phyloP scores from a whole-genome alignment of 495 filamentous ascomycete species.

The Astrothelium subdiscretum region DNA sequence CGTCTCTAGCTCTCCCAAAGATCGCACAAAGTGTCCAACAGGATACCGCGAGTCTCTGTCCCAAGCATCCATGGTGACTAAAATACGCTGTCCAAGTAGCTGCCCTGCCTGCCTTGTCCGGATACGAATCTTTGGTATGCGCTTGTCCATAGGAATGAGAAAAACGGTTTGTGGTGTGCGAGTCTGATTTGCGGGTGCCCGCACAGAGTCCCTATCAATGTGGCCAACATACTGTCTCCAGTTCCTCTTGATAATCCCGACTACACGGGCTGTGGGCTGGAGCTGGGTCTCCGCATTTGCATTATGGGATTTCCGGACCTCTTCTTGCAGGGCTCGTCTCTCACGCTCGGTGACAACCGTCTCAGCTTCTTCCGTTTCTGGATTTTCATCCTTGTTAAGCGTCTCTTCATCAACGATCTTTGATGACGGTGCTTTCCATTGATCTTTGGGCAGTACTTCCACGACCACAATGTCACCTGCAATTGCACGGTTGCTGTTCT shows the following conservation, averaged over 20 bases:
- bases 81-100: constrained; percentile 76
- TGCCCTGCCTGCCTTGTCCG: constrained; percentile 82
- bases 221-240: constrained; percentile 98
- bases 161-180: constrained; percentile 86
- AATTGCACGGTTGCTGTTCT: constrained; percentile 91
- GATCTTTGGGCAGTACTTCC: constrained; percentile 80
- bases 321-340: constrained; percentile 72
- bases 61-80: constrained; percentile 96
- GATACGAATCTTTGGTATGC: constrained; percentile 87
- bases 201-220: constrained; percentile 75
- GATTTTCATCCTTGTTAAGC: constrained; percentile 84
- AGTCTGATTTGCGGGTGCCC: constrained; percentile 55
- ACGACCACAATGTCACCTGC: constrained; percentile 87
- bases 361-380: constrained; percentile 65
- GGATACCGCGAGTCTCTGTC: constrained; percentile 86
- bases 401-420: constrained; percentile 94
- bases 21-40: constrained; percentile 84
- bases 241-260: constrained; percentile 85
- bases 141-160: constrained; percentile 92
- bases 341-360: constrained; percentile 76
- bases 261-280: constrained; percentile 85
- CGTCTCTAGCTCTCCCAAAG: constrained; percentile 82
- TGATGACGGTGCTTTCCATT: constrained; percentile 91
- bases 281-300: constrained; percentile 62
- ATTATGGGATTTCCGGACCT: constrained; percentile 78